Evolutionary conservation across 305 asterid genomes (phyloP).

Genomic region (Fraxinus ornus): DNA sequence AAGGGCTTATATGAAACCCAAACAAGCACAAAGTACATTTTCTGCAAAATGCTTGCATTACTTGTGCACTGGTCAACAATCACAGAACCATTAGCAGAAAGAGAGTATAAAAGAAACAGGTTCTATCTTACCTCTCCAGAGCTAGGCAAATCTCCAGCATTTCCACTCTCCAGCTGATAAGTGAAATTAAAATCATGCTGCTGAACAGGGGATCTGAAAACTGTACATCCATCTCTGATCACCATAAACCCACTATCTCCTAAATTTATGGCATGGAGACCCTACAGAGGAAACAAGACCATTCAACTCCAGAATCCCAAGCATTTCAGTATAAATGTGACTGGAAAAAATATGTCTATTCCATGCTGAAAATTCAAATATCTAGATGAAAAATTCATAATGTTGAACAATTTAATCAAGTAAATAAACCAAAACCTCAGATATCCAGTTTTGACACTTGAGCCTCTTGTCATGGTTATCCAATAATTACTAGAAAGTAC

Average conservation of each 20-base stretch:
- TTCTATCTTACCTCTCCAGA: constrained; percentile 68
- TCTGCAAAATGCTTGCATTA: neutral
- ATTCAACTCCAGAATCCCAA: neutral
- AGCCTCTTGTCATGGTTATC: neutral
- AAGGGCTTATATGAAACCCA: neutral
- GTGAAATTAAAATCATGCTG: constrained; percentile 91
- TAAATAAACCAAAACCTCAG: neutral
- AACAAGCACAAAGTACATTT: neutral
- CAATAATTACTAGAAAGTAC: neutral
- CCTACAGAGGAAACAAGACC: constrained; percentile 39
- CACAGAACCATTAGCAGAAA: constrained; percentile 13
- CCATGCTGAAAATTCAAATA: neutral
- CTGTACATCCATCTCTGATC: constrained; percentile 84
- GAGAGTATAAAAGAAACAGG: neutral
- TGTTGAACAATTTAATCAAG: constrained; percentile 6
- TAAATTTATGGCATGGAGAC: constrained; percentile 82
- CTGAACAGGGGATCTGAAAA: constrained; percentile 87
- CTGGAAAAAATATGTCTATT: neutral
- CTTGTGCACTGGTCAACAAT: neutral
- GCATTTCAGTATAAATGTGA: neutral
- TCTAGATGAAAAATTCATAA: neutral
- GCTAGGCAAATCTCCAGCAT: constrained; percentile 82
- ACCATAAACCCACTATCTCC: constrained; percentile 99
- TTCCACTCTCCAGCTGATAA: constrained; percentile 75
- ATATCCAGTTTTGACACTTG: neutral